Base-by-base conservation (phyloP, 257 asterid genomes). In the Solanum paucissectum region DNA sequence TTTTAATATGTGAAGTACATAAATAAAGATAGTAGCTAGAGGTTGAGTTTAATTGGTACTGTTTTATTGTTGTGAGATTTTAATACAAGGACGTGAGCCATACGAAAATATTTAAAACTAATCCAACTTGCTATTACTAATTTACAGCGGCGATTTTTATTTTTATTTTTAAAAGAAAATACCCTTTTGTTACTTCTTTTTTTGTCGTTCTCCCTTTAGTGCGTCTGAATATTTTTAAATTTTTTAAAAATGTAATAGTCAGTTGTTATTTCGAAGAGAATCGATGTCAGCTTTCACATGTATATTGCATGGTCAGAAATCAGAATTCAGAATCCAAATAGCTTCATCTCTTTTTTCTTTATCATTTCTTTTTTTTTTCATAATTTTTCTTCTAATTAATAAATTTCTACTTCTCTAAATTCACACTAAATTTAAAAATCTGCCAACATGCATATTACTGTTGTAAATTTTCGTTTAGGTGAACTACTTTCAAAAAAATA, bases 201-300 rank as follows among this genome's bases (percentile, higher is more conserved):
- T 23, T 23, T 6, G 2, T 1, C 7, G 5, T 27, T 23, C 7
- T 40, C 5, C 23, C 11, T 23, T 75, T 6, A 6, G 55, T 76
- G 84, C 37, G 37, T 32, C 84, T 77, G 14, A 40, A 25, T 18
- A 77, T 40, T 77, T 52, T 77, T 52, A 6, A n/a, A 77, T n/a
- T 0, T 0, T 7, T 40, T n/a, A 13, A 40, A 77, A 40, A 7
- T 7, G 58, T 12, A 6, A 6, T 13, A n/a, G 21, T 76, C 7
- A 64, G 16, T n/a, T 64, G 12, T 64, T 64, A n/a, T n/a, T 64
- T 64, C 33, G 16, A 64, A 64, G 66, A 64, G 46, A 87, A 66
- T 42, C 12, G 44, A 27, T 87, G 89, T 79, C 91, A 88, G 93
- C 74, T 9, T 49, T 85, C 90, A 91, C 91, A 90, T 90, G 92